Base-by-base conservation (phyloP, 805 yeast genomes). In the Candida sphagnicola region DNA sequence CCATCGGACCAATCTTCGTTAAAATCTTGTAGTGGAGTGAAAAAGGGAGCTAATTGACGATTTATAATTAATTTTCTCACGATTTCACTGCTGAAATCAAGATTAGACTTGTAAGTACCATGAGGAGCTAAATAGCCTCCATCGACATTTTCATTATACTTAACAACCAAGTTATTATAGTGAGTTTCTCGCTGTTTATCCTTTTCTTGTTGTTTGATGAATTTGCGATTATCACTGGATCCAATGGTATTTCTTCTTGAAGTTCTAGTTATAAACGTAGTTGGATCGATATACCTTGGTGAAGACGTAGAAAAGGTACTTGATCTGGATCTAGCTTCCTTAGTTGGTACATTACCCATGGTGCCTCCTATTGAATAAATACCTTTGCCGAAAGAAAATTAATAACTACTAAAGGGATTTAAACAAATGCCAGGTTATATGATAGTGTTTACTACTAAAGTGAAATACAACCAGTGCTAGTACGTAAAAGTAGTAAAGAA, bases 91-190 rank as follows among this genome's bases (percentile, higher is more conserved):
- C 83, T 76, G 62, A 78, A 91, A 57, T 86, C 95, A 39, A 83
- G 58, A 49, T 80, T 82, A 34, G 84, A 80, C 46, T 80, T 77
- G 61, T 91, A 91, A 23, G 85, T 85, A 2, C 97, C 97, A 61
- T 77, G 86, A 0, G 98, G 96, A 1, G 95, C 96, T 46, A 91
- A 62, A 55, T 67, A 89, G 2, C 99, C 99, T 14, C 99, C 99
- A 62, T 93, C 98, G 12, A 91, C 95, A 45, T 69, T 77, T 53
- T 87, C 95, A 28, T 69, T 69, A 50, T 60, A 74, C 44, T 73
- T 67, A 2, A 85, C 87, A 16, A 85, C 64, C 38, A 85, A 62
- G 17, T 78, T 73, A 44, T 63, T 49, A 38, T 75, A 76, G 49
- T 80, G 87, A 13, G 61, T 59, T 44, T 80, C 85, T 39, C 72